These are phyloP conservation scores for Cudoniella acicularis DNA, from an alignment of 495 filamentous ascomycete species.

Conservation along the genomic window DNA sequence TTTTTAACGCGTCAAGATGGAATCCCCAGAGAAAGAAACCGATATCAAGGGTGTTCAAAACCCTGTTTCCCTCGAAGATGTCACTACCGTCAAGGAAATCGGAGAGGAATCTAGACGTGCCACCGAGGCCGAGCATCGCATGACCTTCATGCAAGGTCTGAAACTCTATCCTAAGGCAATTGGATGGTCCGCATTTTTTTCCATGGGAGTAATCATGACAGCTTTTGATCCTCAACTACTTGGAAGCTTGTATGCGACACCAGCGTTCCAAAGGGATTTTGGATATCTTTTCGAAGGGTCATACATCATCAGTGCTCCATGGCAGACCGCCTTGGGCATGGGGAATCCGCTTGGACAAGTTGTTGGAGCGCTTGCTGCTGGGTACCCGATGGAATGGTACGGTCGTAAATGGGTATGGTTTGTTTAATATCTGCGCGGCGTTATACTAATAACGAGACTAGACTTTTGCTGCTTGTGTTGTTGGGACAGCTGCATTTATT, in stretches of 20 bases:
- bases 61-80: neutral
- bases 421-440: too few species aligned
- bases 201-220: conserved; percentile 41
- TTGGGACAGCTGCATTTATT: conserved; percentile 43
- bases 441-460: conserved; percentile 1
- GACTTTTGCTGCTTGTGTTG: conserved; percentile 30
- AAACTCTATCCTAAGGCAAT: conserved; percentile 36
- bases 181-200: conserved; percentile 30
- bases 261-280: conserved; percentile 31
- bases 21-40: neutral
- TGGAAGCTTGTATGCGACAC: conserved; percentile 32
- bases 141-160: conserved; percentile 28
- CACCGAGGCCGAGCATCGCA: conserved; percentile 24
- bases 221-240: conserved; percentile 40
- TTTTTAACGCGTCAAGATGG: neutral
- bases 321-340: conserved; percentile 57
- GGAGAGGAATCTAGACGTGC: conserved; percentile 10
- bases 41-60: neutral
- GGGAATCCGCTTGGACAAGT: conserved; percentile 24
- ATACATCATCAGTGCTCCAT: conserved; percentile 66
- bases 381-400: conserved; percentile 41
- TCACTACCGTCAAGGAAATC: neutral
- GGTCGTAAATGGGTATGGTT: conserved; percentile 42
- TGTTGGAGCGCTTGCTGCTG: conserved; percentile 41
- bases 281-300: conserved; percentile 20